Percentiles rank a stretch among this genome's conserved stretches.
Conservation (phyloP, 2,329 filamentous ascomycete genomes). For the Plenodomus biglobosus region DNA sequence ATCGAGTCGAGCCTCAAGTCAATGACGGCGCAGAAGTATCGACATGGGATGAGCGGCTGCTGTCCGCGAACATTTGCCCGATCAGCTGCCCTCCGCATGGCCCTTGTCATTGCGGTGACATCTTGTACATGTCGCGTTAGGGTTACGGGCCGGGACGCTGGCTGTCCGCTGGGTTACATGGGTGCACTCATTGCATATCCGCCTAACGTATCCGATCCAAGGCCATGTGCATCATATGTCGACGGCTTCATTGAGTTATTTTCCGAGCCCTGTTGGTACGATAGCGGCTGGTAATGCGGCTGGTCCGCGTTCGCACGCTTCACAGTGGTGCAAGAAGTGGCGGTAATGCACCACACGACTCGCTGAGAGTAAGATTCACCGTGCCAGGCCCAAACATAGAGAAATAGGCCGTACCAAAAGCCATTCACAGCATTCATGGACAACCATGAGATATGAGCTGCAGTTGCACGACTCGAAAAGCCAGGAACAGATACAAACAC, state of each 20-base stretch:
- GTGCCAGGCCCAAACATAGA: constrained; percentile 1
- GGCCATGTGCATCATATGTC: constrained; percentile 21
- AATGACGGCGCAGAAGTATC: constrained; percentile 23
- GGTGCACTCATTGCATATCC: constrained; percentile 28
- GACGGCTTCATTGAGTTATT: constrained; percentile 12
- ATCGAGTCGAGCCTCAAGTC: constrained; percentile 10
- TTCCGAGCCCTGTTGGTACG: constrained; percentile 17
- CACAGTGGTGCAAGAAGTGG: constrained; percentile 3
- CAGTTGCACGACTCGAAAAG: neutral
- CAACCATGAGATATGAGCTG: neutral
- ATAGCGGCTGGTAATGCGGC: constrained; percentile 14
- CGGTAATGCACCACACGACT: constrained; percentile 4
- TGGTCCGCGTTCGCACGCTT: neutral
- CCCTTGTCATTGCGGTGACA: constrained; percentile 33
- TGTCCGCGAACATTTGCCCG: constrained; percentile 14
- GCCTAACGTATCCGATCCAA: constrained; percentile 29
- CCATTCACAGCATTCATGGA: neutral
- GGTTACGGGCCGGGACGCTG: constrained; percentile 37
- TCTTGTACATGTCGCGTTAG: constrained; percentile 29
- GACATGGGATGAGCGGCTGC: constrained; percentile 10
- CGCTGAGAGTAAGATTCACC: constrained; percentile 13
- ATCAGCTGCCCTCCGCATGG: constrained; percentile 27
- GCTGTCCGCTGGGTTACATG: constrained; percentile 22
- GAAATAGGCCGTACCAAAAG: neutral
- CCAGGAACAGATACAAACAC: neutral